Evolutionary conservation across 805 yeast species (phyloP), one percentile per base, ranked within the genome.

Genomic region (Ogataea trehalophila): DNA sequence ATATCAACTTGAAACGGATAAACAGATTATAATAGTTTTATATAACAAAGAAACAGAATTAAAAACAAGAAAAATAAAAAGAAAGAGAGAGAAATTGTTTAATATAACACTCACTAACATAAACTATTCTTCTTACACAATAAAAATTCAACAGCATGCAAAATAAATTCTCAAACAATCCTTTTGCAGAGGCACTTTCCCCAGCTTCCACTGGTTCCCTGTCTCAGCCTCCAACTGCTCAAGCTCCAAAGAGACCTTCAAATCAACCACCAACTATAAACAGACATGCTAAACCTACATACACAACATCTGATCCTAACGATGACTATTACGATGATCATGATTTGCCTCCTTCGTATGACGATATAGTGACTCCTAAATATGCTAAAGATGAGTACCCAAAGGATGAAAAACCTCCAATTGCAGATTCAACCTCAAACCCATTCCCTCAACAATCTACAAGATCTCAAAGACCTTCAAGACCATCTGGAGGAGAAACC

Each of bases 301-400:
- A 26, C 16, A 4, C 29, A 18, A 14, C 20, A 37, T 37, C 9
- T 6, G 18, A 36, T 6, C 11, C 18, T 34, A 65, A 64, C 37
- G 44, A 38, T 15, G 50, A 50, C 29, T 51, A 59, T 39, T 51
- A 48, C 26, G 61, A 58, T 44, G 63, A 57, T 48, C 59, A 54
- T 44, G 63, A 58, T 42, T 42, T 59, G 16, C 87, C 88, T 6
- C 89, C 90, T 7, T 72, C 88, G 0, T 83, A 84, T 58, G 87
- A 82, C 53, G 90, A 83, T 55, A 85, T 75, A 18, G 81, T 87
- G 2, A 80, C 80, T n/a, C 63, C 69, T 16, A 72, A 71, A 23
- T 64, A 67, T 31, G 59, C 67, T 11, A 66, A 59, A 38, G 50
- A 62, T 26, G 79, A 75, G 48, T 79, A 79, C 58, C 84, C 85